Base-by-base conservation (phyloP, 805 yeast species). In the Saccharomycopsis sp. region DNA sequence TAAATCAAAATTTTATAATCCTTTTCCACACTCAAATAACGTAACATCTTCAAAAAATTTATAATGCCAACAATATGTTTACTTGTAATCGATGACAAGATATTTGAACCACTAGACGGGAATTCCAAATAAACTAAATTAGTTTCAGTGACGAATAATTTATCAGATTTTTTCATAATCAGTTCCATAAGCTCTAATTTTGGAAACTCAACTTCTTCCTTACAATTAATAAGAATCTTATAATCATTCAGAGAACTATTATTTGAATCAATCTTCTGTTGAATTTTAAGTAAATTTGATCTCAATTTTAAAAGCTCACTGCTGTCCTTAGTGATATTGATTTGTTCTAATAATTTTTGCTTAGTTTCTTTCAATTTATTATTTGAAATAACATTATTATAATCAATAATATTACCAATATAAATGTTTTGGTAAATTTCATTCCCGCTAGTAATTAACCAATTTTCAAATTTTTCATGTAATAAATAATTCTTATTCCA, bases 61-160 rank as follows among this genome's bases (percentile, higher is more conserved):
- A 85, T 68, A 26, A 88, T 72, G 6, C 85, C 71, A 20, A 74
- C 64, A 37, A 87, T 66, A 52, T 79, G 82, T 4, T 77, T 75
- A 34, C 74, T 77, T 17, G 75, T 68, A 53, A 81, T 65, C 54
- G 83, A 85, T 2, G 90, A 89, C 33, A 87, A 61, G 0, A 89
- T 81, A 20, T 86, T 65, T 0, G 94, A 79, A 0, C 96, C 96
- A 0, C 95, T 80, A 1, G 94, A 81, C 1, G 96, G 96, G 60
- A 86, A 85, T 42, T 44, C 49, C 16, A 50, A 37, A 22, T 50
- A 48, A 20, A 50, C 39, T 23, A 50, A 33, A 33, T 47, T 49
- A 8, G 50, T 42, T 4, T 45, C 50, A 23, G 40, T 40, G 11
- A 32, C 19, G 27, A 49, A 40, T 22, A 49, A 35, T 5, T 40